Conservation (phyloP, 345 rosid species). For the Gossypium rotundifolium region DNA sequence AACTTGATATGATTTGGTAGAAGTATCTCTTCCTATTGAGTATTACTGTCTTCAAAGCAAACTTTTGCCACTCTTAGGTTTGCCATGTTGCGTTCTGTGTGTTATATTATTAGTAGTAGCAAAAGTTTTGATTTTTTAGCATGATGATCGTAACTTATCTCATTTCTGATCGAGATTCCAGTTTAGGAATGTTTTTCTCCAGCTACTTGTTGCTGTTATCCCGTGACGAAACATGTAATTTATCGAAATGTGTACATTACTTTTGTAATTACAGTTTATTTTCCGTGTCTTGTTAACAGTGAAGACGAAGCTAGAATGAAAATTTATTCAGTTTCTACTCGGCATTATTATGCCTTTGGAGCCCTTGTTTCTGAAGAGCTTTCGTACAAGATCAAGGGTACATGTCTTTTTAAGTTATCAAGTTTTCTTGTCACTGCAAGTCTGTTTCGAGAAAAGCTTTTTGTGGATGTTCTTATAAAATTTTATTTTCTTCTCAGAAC, state of each 20-base stretch:
- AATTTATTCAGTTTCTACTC: slow-evolving; percentile 74
- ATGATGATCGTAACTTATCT: neutral
- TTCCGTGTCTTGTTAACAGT: slow-evolving; percentile 25
- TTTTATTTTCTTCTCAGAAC: slow-evolving; percentile 30
- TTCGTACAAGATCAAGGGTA: slow-evolving; percentile 73
- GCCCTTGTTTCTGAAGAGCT: slow-evolving; percentile 69
- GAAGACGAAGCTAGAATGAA: slow-evolving; percentile 91
- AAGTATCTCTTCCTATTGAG: neutral
- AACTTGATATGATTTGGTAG: neutral
- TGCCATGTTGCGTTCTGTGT: too few relatives aligned
- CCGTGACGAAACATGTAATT: too few relatives aligned
- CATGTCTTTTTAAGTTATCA: neutral
- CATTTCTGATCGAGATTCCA: neutral
- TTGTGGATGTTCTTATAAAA: neutral
- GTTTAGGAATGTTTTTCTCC: neutral
- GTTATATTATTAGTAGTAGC: neutral
- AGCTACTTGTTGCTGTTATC: too few relatives aligned
- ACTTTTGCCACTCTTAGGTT: neutral
- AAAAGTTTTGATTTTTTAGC: neutral
- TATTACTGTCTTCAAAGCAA: neutral
- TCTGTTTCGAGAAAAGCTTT: neutral
- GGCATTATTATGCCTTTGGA: slow-evolving; percentile 82
- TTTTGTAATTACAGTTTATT: neutral
- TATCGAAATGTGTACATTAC: too few relatives aligned
- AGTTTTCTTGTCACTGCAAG: neutral